Percentiles rank a stretch among this genome's conserved stretches.
These are phyloP conservation scores for Castanospermum australe DNA, from an alignment of 306 rosid species.

Conservation along the genomic window DNA sequence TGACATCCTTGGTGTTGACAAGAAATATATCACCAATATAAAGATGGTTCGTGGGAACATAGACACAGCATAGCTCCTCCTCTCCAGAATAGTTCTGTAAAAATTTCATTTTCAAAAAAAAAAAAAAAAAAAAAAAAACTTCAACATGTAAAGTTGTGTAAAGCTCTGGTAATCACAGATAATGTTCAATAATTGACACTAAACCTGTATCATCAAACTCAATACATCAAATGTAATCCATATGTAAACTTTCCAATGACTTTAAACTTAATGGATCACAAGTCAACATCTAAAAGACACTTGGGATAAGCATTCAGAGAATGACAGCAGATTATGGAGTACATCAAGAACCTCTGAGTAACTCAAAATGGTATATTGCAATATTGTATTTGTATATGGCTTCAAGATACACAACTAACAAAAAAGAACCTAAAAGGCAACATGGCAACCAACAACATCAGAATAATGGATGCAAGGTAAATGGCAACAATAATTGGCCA, in stretches of 20 bases:
- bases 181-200: background rate
- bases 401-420: background rate
- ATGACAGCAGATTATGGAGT: background rate
- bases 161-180: background rate
- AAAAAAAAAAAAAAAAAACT: background rate
- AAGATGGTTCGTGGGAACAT: slow-evolving; percentile 91
- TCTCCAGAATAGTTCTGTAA: slow-evolving; percentile 80
- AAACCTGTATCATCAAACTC: background rate
- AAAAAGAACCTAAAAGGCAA: background rate
- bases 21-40: slow-evolving; percentile 89
- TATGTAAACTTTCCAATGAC: background rate
- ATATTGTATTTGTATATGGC: background rate
- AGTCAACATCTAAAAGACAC: background rate
- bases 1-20: slow-evolving; percentile 69
- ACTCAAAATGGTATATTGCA: background rate
- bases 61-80: slow-evolving; percentile 85
- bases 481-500: background rate
- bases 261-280: background rate
- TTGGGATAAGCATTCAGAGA: background rate
- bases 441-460: background rate
- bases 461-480: background rate
- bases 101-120: background rate
- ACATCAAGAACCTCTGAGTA: background rate
- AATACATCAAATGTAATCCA: background rate
- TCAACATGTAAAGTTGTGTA: background rate